Conservation (phyloP, 208 protist species). For the Trypanosoma rangeli region DNA sequence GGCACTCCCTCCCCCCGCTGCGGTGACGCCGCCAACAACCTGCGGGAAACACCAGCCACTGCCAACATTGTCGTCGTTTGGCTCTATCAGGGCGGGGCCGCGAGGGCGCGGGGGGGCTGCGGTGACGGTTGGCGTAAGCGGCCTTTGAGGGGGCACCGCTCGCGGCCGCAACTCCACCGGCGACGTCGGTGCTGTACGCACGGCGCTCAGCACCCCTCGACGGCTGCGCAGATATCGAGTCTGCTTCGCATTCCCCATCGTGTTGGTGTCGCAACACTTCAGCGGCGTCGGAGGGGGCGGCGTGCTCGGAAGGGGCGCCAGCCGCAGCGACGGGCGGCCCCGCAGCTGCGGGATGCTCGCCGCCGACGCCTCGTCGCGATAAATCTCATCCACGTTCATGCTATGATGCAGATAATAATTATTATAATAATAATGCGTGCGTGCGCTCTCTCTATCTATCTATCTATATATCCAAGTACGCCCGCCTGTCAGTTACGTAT, state of each 20-base stretch:
- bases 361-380: slow-evolving; percentile 17
- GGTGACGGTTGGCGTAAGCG: slow-evolving; percentile 10
- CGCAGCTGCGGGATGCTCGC: slow-evolving; percentile 13
- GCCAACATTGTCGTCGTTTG: not conserved
- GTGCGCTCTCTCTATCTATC: not conserved
- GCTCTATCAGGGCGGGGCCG: not conserved
- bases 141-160: slow-evolving; percentile 5
- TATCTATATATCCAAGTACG: not conserved
- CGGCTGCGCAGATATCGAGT: not conserved
- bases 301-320: not conserved
- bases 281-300: not conserved
- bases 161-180: not conserved
- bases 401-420: not conserved
- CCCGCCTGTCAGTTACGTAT: no score
- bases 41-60: not conserved
- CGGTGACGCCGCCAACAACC: not conserved
- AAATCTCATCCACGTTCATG: slow-evolving; percentile 20
- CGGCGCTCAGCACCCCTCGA: not conserved
- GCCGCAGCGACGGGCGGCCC: slow-evolving; percentile 10
- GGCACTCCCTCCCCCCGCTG: not conserved
- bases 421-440: not conserved
- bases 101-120: not conserved
- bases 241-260: not conserved
- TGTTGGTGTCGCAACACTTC: slow-evolving; percentile 12
- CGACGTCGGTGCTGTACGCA: slow-evolving; percentile 16